A percentile compares a stretch with the other conserved stretches of the same genome.
These are phyloP conservation scores for Ceriops tagal DNA, from an alignment of 345 rosid species.

Conservation along the genomic window DNA sequence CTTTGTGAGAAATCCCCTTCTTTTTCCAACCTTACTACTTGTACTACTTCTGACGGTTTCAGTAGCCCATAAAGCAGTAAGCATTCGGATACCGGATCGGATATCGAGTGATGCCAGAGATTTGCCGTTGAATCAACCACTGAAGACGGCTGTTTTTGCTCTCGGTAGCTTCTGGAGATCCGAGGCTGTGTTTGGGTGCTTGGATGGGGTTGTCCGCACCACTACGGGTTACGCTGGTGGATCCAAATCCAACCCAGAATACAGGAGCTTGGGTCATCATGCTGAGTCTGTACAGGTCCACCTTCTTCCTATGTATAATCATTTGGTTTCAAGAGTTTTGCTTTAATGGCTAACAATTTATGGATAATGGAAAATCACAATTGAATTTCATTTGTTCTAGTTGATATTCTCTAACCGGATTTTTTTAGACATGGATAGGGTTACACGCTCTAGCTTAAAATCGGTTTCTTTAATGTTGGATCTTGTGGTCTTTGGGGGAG, in stretches of 20 bases:
- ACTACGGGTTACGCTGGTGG: conserved; percentile 77
- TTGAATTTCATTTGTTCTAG: too few species aligned
- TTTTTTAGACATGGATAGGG: too few species aligned
- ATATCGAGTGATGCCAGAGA: conserved; percentile 34
- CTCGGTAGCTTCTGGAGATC: conserved; percentile 98
- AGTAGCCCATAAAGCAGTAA: conserved; percentile 29
- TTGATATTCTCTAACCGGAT: too few species aligned
- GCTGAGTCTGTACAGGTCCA: conserved; percentile 84
- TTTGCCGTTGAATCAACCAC: conserved; percentile 33
- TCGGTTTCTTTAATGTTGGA: not conserved
- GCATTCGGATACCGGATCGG: conserved; percentile 59
- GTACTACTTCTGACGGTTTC: conserved; percentile 24
- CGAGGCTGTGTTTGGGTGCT: conserved; percentile 87
- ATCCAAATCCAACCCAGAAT: conserved; percentile 68
- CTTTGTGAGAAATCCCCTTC: conserved; percentile 15
- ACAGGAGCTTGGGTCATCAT: conserved; percentile 72
- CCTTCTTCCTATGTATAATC: not conserved
- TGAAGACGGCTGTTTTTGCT: conserved; percentile 67
- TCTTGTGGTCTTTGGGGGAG: not conserved
- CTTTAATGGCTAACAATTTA: too few species aligned
- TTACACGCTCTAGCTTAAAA: too few species aligned
- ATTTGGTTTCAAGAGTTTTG: too few species aligned
- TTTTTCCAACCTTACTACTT: conserved; percentile 1
- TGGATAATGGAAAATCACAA: too few species aligned
- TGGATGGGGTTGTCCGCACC: conserved; percentile 73